Evolutionary conservation across 768 basidiomycete genomes (phyloP), one percentile per base, ranked within the genome.

Genomic region (Suillus tomentosus): DNA sequence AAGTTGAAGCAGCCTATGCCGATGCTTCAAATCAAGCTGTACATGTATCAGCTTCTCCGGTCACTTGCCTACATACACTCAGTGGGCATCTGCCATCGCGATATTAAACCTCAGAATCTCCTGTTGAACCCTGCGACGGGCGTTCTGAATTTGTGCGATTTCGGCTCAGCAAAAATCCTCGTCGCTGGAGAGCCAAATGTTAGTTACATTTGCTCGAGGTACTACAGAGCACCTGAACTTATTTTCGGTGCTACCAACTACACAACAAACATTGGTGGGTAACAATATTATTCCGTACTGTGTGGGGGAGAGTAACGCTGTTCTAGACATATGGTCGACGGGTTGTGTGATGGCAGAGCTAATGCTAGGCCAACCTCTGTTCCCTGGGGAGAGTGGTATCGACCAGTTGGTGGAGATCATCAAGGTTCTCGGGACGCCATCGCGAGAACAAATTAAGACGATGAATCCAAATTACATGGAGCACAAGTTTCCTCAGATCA

Each of bases 381-480:
- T 99, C 87, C 97, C 97, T 3, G 97, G 97, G 65, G 97, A 99
- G 81, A 94, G 92, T 74, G 96, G 96, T 27, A 99, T 99, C 73
- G 97, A 99, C 79, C 97, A 99, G 80, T 77, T 99, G 72, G 97
- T 99, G 63, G 97, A 99, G 80, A 99, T 99, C 71, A 99, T 99
- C 89, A 99, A 99, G 78, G 95, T 99, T 51, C 87, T 99, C 61
- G 97, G 97, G 17, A 99, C 97, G 24, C 97, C 97, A 3, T 96
- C 97, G 64, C 84, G 96, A 69, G 97, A 99, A 75, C 97, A 99
- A 79, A 99, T 99, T 86, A 99, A 99, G 89, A 99, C 97, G 70
- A 99, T 99, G 97, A 99, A 99, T 79, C 97, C 97, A 62, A 99
- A 99, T 81, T 99, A 99, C 80, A 99, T 99, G 97, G 97, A 99